These are phyloP conservation scores for Vitis rupestris DNA, from an alignment of 164 flowering plant genomes.

Conservation along the genomic window DNA sequence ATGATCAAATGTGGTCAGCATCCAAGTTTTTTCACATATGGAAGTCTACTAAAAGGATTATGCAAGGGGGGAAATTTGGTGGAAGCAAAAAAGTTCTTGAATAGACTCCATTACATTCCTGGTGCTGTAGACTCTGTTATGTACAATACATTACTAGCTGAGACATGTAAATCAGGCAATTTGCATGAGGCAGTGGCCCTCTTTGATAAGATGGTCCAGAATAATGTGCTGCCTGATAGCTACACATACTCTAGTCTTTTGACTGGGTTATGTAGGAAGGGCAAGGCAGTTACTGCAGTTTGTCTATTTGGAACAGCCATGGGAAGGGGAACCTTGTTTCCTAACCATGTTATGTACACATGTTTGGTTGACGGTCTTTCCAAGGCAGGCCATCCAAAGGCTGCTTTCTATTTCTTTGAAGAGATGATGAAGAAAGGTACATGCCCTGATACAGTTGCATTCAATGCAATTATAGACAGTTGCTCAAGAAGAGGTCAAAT, in stretches of 20 bases:
- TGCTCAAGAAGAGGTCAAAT: conserved; percentile 57
- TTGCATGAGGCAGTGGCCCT: conserved; percentile 46
- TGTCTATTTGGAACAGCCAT: conserved; percentile 36
- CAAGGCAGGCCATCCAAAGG: conserved; percentile 58
- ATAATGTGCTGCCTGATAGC: conserved; percentile 53
- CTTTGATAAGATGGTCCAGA: conserved; percentile 55
- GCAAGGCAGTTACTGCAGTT: conserved; percentile 58
- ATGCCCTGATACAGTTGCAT: conserved; percentile 42
- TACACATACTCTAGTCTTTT: conserved; percentile 60
- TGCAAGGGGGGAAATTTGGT: conserved; percentile 52
- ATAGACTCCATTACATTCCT: conserved; percentile 41
- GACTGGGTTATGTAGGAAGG: conserved; percentile 56
- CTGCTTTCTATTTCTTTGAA: conserved; percentile 52
- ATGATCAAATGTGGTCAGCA: conserved; percentile 53
- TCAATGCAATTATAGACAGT: conserved; percentile 60
- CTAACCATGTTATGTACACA: conserved; percentile 49
- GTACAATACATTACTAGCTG: conserved; percentile 59
- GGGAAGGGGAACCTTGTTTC: conserved; percentile 26
- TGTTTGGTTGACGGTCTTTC: conserved; percentile 58
- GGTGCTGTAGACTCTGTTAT: conserved; percentile 46
- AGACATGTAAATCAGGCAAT: conserved; percentile 49
- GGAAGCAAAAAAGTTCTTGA: conserved; percentile 51
- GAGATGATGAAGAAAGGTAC: conserved; percentile 49
- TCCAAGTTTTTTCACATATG: conserved; percentile 62
- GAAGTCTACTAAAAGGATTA: conserved; percentile 67